Conservation (phyloP, 2,329 filamentous ascomycete species). For the Dactylellina cionopaga region DNA sequence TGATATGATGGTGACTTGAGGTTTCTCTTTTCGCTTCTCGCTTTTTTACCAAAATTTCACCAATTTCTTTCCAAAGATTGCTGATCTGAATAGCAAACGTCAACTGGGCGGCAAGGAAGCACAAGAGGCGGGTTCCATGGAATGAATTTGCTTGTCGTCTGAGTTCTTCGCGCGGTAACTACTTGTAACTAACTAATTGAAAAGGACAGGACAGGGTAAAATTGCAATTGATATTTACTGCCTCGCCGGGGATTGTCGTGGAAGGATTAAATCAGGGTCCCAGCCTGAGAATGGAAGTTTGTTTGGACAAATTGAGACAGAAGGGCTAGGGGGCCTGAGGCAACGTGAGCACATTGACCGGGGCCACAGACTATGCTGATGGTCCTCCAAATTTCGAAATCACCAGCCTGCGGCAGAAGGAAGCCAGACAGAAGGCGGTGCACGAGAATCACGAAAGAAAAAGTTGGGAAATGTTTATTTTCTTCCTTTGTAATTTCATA, state of each 20-base stretch:
- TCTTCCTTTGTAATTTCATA: not conserved
- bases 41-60: too few species aligned
- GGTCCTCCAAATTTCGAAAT: slow-evolving; percentile 26
- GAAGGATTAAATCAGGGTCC: too few species aligned
- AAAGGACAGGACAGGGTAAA: slow-evolving; percentile 13
- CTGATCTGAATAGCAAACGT: too few species aligned
- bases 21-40: too few species aligned
- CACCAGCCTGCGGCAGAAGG: not conserved
- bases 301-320: slow-evolving; percentile 26
- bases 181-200: too few species aligned
- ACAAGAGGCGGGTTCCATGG: slow-evolving; percentile 24
- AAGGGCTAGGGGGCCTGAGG: slow-evolving; percentile 37
- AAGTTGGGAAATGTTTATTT: not conserved
- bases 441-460: slow-evolving; percentile 6
- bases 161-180: too few species aligned
- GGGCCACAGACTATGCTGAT: slow-evolving; percentile 4
- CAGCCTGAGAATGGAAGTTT: slow-evolving; percentile 37
- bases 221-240: too few species aligned
- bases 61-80: too few species aligned
- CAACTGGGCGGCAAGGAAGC: slow-evolving; percentile 1
- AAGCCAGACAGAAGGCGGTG: slow-evolving; percentile 11
- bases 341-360: slow-evolving; percentile 26
- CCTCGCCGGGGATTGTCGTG: too few species aligned
- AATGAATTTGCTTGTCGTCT: slow-evolving; percentile 28
- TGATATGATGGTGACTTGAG: not conserved